Base-by-base conservation (phyloP, 805 yeast genomes). In the Candida sithepensis region DNA sequence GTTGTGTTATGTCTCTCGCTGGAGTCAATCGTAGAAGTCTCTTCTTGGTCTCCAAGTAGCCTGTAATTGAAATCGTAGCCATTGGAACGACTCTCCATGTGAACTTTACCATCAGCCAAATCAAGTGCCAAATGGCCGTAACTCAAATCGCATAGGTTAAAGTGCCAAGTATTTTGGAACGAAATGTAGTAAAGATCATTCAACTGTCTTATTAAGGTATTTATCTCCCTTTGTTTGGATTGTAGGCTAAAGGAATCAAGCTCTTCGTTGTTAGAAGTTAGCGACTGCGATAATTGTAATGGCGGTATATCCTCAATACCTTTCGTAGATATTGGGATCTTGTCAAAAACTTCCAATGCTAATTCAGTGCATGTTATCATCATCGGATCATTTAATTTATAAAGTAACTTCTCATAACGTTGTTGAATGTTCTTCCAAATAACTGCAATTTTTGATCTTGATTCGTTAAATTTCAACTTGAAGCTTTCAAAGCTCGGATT, bases 161-260 rank as follows among this genome's bases (percentile, higher is more conserved):
- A 82, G 63, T 86, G 88, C 95, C 95, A 86, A 48, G 83, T 72
- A 57, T 82, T 82, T 58, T 82, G 83, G 64, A 82, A 85, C 1
- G 89, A 80, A 14, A 77, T 71, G 59, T 81, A 79, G 54, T 82
- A 79, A 36, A 75, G 66, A 57, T 84, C 88, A 60, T 82, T 82
- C 47, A 79, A 72, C 48, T 70, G 71, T 59, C 77, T 68, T 21
- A 74, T 68, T 41, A 65, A 68, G 26, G 73, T 71, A 53, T 71
- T 74, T 39, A 66, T 58, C 46, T 68, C 75, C 45, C 70, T 59
- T 41, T 69, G 68, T 24, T 67, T 66, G 39, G 70, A 68, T 32
- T 68, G 65, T 20, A 73, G 51, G 2, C 74, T 67, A 33, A 73
- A 59, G 1, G 79, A 72, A 13, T 73, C 70, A 18, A 72, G 67